Conservation (phyloP, 2,329 filamentous ascomycete genomes). For the Alternaria arbusti region DNA sequence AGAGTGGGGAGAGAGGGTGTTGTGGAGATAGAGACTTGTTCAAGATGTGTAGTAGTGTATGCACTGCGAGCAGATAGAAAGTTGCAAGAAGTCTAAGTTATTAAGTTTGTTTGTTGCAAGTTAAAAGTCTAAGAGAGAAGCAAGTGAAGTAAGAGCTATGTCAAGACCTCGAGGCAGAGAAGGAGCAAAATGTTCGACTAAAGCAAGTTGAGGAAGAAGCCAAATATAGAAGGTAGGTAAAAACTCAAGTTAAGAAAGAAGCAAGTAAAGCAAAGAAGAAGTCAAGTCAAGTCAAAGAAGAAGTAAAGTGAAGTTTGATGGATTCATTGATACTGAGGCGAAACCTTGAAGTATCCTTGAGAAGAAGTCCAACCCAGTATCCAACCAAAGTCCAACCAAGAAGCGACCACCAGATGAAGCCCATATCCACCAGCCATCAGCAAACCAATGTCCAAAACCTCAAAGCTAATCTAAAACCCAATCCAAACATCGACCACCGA, state of each 20-base stretch:
- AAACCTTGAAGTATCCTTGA: not conserved
- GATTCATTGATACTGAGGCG: slow-evolving; percentile 8
- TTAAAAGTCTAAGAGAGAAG: not conserved
- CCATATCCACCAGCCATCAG: slow-evolving; percentile 5
- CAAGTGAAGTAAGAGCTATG: not conserved
- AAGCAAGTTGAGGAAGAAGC: not conserved
- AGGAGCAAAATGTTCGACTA: not conserved
- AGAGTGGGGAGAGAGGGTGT: not conserved
- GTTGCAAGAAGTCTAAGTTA: not conserved
- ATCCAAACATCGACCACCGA: slow-evolving; percentile 9
- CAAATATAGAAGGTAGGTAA: not conserved
- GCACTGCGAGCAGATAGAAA: not conserved
- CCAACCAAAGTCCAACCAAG: not conserved
- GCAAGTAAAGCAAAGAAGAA: not conserved
- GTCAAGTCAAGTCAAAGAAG: not conserved
- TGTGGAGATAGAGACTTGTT: not conserved
- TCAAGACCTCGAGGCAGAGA: not conserved
- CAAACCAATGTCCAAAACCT: slow-evolving; percentile 3
- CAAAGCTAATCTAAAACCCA: not conserved
- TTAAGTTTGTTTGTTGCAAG: not conserved
- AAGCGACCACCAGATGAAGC: not conserved
- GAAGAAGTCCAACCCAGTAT: not conserved
- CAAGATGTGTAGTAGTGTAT: no score
- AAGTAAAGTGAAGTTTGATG: not conserved
- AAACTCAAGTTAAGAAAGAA: not conserved